These are phyloP conservation scores for Chalciporus chontae DNA, from an alignment of 768 basidiomycete species.

Conservation along the genomic window DNA sequence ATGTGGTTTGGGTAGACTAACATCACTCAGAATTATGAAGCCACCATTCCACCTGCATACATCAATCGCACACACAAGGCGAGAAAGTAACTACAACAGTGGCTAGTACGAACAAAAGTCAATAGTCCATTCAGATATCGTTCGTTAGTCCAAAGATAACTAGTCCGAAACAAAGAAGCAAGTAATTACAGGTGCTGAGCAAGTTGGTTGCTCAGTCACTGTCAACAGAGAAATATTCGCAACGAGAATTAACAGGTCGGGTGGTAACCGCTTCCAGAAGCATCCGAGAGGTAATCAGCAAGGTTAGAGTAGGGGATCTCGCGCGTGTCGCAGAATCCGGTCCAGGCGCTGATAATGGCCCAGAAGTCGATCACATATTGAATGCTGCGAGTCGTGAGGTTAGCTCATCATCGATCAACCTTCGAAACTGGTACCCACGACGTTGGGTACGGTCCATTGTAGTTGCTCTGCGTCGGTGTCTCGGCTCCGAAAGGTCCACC, in stretches of 20 bases:
- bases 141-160: not conserved
- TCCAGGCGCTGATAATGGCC: constrained; percentile 23
- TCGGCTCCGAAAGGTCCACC: constrained; percentile 8
- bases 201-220: not conserved
- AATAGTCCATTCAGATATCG: not conserved
- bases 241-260: constrained; percentile 13
- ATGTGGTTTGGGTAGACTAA: no score
- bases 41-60: no score
- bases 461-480: constrained; percentile 3
- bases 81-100: no score
- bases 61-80: no score
- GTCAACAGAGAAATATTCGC: no score
- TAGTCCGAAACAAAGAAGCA: not conserved
- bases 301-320: constrained; percentile 22
- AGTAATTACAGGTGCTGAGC: not conserved
- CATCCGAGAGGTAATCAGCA: constrained; percentile 22
- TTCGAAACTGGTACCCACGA: constrained; percentile 7
- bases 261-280: constrained; percentile 13
- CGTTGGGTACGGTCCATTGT: constrained; percentile 21
- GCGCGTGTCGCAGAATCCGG: constrained; percentile 18
- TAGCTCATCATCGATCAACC: not conserved
- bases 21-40: no score
- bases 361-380: constrained; percentile 23
- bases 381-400: constrained; percentile 2
- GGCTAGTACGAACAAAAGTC: not conserved